Evolutionary conservation across 352 stramenopile genomes (phyloP), one percentile per base, ranked within the genome.

Genomic region (Halophytophthora batemanensis): DNA sequence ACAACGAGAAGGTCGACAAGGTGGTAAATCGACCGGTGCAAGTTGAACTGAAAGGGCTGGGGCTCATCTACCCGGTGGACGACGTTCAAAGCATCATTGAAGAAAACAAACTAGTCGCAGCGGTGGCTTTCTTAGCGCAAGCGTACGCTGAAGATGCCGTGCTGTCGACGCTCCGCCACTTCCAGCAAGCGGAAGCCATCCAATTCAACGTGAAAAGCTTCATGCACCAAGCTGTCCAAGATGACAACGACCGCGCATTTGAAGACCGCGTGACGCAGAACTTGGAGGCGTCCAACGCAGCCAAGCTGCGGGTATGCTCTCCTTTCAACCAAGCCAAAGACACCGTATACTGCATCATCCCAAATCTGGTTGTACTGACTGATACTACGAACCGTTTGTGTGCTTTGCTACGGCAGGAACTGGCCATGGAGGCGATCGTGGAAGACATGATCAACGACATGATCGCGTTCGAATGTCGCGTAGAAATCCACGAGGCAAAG

Each of bases 391-490:
- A 52, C n/a, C 34, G 15, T 45, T 46, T 19, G 29, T 23, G 2
- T 46, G 23, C 11, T 33, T 6, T 45, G 45, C 11, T 10, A 15
- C 7, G 60, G 1, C 43, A 89, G 56, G 69, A 82, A 38, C 67
- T 87, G 15, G 77, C 72, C 3, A 71, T 77, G 12, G 29, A 40
- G 0, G 64, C 67, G 6, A 78, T 89, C 41, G 48, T 89, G 14
- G 68, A 90, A 15, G 77, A 89, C 50, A 74, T 90, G 61, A 50
- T 89, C 19, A 2, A 51, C 0, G 69, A 86, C 17, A 61, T 87
- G 18, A 74, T 90, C 21, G 61, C 56, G 5, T 65, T 62, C 36
- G 78, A 90, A 49, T 77, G 73, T n/a, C 71, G 75, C 15, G 53
- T 84, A 4, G 73, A 73, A 18, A 56, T 87, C 18, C 66, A 83